Evolutionary conservation across 1,284 basidiomycete genomes (phyloP).

Genomic region (Volvariella volvacea): DNA sequence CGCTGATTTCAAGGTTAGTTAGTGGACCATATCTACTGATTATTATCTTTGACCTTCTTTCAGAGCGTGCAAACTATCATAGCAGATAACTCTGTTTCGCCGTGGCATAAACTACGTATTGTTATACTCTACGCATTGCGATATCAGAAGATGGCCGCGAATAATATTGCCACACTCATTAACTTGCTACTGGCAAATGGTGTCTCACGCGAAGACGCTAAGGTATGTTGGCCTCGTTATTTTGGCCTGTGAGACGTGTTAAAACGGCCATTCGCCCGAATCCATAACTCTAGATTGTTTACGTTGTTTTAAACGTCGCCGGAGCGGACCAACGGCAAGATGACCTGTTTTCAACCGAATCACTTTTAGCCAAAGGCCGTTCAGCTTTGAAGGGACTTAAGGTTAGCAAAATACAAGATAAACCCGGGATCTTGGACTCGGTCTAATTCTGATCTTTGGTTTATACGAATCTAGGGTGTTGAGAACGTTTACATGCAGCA

Average conservation of each 20-base stretch:
- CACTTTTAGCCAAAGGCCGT: constrained; percentile 90
- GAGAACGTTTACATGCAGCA: constrained; percentile 99
- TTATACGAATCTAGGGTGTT: constrained; percentile 60
- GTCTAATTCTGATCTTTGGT: constrained; percentile 8
- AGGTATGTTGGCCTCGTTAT: constrained; percentile 36
- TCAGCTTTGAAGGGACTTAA: constrained; percentile 95
- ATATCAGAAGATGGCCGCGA: constrained; percentile 89
- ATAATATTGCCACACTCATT: constrained; percentile 80
- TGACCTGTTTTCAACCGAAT: constrained; percentile 95
- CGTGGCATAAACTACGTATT: constrained; percentile 83
- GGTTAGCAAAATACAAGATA: constrained; percentile 30
- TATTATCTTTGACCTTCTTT: background rate
- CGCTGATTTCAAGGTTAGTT: constrained; percentile 64
- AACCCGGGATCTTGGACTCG: constrained; percentile 8
- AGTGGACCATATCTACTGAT: constrained; percentile 5
- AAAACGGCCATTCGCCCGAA: constrained; percentile 1
- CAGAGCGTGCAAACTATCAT: constrained; percentile 79
- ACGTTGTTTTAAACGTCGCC: constrained; percentile 89
- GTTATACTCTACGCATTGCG: constrained; percentile 94
- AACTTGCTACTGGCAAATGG: constrained; percentile 80
- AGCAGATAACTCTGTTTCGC: constrained; percentile 57
- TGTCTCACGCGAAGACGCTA: constrained; percentile 78
- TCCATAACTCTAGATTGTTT: constrained; percentile 64
- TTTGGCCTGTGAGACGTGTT: constrained; percentile 6
- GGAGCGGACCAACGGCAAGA: constrained; percentile 97